phyloP scores from a whole-genome alignment of 2,329 filamentous ascomycete genomes.

The Fusarium palustre region DNA sequence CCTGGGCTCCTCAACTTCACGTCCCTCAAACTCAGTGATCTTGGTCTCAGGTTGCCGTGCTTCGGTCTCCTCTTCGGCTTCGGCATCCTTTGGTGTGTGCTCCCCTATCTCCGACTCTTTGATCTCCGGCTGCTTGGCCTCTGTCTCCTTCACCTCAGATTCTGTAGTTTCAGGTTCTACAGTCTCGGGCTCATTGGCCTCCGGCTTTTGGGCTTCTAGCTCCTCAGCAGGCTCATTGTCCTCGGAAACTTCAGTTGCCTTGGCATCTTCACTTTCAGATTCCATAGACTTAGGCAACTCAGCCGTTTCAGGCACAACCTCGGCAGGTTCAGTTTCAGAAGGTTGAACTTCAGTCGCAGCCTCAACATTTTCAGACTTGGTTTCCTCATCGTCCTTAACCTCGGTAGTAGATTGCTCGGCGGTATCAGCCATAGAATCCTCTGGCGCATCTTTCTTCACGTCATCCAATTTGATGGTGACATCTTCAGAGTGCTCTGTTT shows the following conservation, averaged over 20 bases:
- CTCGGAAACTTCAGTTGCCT: constrained; percentile 2
- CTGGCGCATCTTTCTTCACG: constrained; percentile 13
- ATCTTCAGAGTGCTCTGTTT: constrained; percentile 14
- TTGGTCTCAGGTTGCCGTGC: neutral
- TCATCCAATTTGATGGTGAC: neutral
- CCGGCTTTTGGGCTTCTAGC: neutral
- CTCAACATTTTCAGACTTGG: neutral
- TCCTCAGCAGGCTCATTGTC: neutral
- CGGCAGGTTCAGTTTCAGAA: neutral
- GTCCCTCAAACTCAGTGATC: neutral
- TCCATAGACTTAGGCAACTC: neutral
- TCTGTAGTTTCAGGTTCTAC: neutral
- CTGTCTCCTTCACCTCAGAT: neutral
- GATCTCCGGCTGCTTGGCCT: neutral
- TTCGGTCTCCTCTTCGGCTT: neutral
- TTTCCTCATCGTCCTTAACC: neutral
- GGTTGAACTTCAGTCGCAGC: constrained; percentile 1
- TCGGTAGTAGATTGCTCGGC: constrained; percentile 12
- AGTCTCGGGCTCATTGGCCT: neutral
- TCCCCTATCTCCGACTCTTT: neutral
- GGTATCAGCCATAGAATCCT: constrained; percentile 15
- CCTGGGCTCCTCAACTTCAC: neutral
- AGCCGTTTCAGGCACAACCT: neutral
- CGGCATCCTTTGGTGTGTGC: neutral
- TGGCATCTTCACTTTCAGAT: neutral